These are phyloP conservation scores for Annulohypoxylon nitens DNA, from an alignment of 495 filamentous ascomycete genomes.

Conservation along the genomic window DNA sequence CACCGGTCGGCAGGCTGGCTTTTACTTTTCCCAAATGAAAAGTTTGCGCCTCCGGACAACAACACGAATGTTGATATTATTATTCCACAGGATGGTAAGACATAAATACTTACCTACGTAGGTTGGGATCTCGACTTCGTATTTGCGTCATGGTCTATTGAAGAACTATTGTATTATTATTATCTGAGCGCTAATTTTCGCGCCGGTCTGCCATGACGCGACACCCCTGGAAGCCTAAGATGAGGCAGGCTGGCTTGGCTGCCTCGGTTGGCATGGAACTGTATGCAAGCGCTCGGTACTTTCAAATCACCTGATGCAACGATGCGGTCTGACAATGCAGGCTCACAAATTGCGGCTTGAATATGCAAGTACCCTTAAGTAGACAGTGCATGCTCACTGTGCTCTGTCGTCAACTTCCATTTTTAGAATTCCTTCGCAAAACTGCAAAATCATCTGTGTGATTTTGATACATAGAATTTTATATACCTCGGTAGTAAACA, in stretches of 20 bases:
- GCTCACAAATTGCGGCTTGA: slow-evolving; percentile 45
- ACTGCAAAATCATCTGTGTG: background rate
- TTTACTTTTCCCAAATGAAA: background rate
- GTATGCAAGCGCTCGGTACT: slow-evolving; percentile 47
- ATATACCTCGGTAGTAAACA: background rate
- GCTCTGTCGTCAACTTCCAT: background rate
- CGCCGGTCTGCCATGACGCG: slow-evolving; percentile 37
- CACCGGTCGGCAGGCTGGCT: slow-evolving; percentile 25
- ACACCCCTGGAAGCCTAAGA: slow-evolving; percentile 31
- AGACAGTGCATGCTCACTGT: slow-evolving; percentile 42
- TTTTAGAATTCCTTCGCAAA: background rate
- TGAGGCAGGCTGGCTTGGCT: slow-evolving; percentile 32
- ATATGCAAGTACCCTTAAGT: slow-evolving; percentile 47
- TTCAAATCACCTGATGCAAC: slow-evolving; percentile 49
- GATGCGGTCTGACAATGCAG: slow-evolving; percentile 48
- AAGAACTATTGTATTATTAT: slow-evolving; percentile 16
- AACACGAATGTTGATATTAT: slow-evolving; percentile 1
- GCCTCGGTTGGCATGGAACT: slow-evolving; percentile 34
- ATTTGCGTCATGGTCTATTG: slow-evolving; percentile 6
- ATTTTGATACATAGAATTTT: background rate
- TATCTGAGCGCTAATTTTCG: slow-evolving; percentile 37
- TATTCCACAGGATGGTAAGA: background rate
- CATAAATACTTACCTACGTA: background rate
- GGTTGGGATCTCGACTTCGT: slow-evolving; percentile 10
- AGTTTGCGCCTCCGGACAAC: background rate